These are phyloP conservation scores for Nitzschia sp. DNA, from an alignment of 108 stramenopile genomes.

Conservation along the genomic window DNA sequence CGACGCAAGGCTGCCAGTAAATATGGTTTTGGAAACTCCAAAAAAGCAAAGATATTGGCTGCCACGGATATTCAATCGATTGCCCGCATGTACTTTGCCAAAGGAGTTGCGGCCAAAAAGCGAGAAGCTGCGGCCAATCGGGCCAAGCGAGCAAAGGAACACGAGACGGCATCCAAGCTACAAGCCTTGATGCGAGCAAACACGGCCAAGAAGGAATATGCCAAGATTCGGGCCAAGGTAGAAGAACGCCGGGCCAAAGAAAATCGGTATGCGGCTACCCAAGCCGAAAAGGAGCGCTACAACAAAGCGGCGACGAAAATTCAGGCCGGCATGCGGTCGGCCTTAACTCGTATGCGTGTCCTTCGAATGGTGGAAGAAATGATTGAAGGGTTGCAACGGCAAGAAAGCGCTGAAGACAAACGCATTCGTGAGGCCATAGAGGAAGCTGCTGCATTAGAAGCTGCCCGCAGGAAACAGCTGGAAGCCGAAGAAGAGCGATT, in stretches of 20 bases:
- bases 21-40: background rate
- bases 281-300: background rate
- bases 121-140: slow-evolving; percentile 1
- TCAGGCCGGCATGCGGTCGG: slow-evolving; percentile 7
- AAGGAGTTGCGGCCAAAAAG: background rate
- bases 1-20: background rate
- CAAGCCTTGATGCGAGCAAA: background rate
- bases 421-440: background rate
- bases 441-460: background rate
- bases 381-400: slow-evolving; percentile 15
- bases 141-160: background rate
- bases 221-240: background rate
- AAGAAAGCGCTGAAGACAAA: background rate
- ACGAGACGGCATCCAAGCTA: background rate
- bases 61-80: slow-evolving; percentile 13
- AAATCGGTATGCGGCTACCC: background rate
- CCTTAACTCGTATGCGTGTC: slow-evolving; percentile 5
- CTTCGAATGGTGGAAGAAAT: slow-evolving; percentile 11
- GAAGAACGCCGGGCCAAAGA: background rate
- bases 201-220: background rate
- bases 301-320: slow-evolving; percentile 10
- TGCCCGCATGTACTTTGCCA: slow-evolving; percentile 5
- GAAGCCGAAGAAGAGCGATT: slow-evolving; percentile 9
- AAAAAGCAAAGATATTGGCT: background rate
- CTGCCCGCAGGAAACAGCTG: background rate